Evolutionary conservation across 805 yeast species (phyloP).

Genomic region (Ogataea salicorniae): DNA sequence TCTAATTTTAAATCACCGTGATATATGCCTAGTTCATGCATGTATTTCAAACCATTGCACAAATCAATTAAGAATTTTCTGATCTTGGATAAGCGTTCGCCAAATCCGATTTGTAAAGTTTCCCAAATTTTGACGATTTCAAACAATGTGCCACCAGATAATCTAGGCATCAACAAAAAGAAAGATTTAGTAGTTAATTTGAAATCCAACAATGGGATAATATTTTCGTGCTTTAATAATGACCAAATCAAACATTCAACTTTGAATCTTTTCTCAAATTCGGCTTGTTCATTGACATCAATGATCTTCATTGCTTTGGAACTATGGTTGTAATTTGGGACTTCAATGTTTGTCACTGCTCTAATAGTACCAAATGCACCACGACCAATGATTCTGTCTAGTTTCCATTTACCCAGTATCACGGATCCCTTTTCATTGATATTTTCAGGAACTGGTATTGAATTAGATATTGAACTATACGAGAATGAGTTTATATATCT

Average conservation of each 20-base stretch:
- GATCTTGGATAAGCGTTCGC: constrained; percentile 19
- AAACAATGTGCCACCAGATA: constrained; percentile 75
- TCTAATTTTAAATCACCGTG: constrained; percentile 85
- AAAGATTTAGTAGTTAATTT: constrained; percentile 53
- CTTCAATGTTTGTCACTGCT: constrained; percentile 17
- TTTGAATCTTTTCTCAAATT: constrained; percentile 52
- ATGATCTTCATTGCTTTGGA: constrained; percentile 28
- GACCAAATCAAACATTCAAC: constrained; percentile 78
- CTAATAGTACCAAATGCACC: constrained; percentile 91
- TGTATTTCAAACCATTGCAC: constrained; percentile 51
- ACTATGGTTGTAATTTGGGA: constrained; percentile 3
- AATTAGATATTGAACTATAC: constrained; percentile 4
- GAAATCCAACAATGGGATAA: constrained; percentile 58
- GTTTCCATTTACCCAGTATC: constrained; percentile 44
- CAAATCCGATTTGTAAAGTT: constrained; percentile 7
- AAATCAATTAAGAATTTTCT: constrained; percentile 47
- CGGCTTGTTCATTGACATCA: constrained; percentile 33
- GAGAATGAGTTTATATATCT: constrained; percentile 19
- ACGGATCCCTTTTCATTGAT: constrained; percentile 63
- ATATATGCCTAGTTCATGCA: constrained; percentile 59
- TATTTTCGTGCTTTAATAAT: constrained; percentile 54
- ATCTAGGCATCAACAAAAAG: constrained; percentile 66
- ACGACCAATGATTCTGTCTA: constrained; percentile 75
- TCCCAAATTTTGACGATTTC: constrained; percentile 73
- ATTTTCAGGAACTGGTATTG: constrained; percentile 13